These are phyloP conservation scores for Vitis hybrid DNA, from an alignment of 177 flowering plant genomes.

Conservation along the genomic window DNA sequence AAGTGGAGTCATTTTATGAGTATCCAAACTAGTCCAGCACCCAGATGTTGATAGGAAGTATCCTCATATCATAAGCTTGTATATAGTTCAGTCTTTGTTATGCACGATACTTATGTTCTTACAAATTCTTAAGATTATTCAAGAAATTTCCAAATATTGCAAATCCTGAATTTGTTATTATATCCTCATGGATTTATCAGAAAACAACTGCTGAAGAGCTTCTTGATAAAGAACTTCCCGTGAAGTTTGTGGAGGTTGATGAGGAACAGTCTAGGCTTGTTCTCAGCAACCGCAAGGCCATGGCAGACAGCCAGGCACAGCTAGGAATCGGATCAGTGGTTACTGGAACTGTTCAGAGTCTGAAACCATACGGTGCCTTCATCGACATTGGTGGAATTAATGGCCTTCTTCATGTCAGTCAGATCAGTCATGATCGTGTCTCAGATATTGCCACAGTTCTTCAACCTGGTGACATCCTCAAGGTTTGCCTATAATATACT, in stretches of 20 bases:
- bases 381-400: conserved; percentile 97
- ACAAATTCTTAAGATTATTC: too few species aligned
- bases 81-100: too few species aligned
- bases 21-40: too few species aligned
- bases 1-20: too few species aligned
- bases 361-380: conserved; percentile 97
- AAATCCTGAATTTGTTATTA: neutral
- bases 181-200: conserved; percentile 32
- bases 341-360: conserved; percentile 84
- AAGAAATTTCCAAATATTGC: neutral
- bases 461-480: conserved; percentile 93
- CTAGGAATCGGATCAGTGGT: conserved; percentile 97
- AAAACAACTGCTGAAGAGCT: conserved; percentile 84
- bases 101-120: too few species aligned
- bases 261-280: conserved; percentile 86
- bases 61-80: too few species aligned
- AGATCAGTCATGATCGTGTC: conserved; percentile 96
- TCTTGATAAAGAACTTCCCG: conserved; percentile 71
- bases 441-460: conserved; percentile 90
- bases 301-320: conserved; percentile 96
- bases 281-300: conserved; percentile 94
- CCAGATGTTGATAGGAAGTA: too few species aligned
- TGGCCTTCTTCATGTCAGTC: conserved; percentile 98
- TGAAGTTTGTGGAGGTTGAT: conserved; percentile 93
- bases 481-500: conserved; percentile 42